Base-by-base conservation (phyloP, 495 filamentous ascomycete genomes). In the Annulohypoxylon moriforme region DNA sequence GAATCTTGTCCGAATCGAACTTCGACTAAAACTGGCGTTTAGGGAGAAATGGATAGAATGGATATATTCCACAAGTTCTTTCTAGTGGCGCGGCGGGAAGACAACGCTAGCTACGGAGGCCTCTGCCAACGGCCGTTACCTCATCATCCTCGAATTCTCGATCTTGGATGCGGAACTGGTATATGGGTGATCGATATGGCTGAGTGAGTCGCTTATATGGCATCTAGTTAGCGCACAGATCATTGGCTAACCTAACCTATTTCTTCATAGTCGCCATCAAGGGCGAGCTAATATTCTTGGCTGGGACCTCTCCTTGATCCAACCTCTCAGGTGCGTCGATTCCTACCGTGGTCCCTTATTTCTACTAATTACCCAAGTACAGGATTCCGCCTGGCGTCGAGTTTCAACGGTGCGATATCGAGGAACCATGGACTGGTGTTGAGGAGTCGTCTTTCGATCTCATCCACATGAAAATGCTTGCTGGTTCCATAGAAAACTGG, bases 181-280 rank as follows among this genome's bases (percentile, higher is more conserved):
- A 95, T 97, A 52, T 97, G 94, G 94, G 86, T 89, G 20, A 94
- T 96, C 73, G 91, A 96, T 70, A 90, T 97, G 80, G 92, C 92
- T 65, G 89, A 91, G 89, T 91, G 81, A 81, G 90, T 85, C 55
- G 38, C n/a, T 33, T 50, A 14, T 33, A 16, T 36, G 40, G 40
- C 33, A 14, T 5, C 29, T 6, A 34, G 9, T 38, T 76, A 65
- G 33, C 29, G 20, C 33, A 52, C 61, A 67, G 33, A 49, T 46
- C 24, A 52, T 57, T 40, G 49, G 56, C 71, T 73, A 63, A 73
- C 66, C n/a, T 46, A 34, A 38, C 33, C 33, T 25, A 24, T 27
- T 57, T 65, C 49, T 44, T 25, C 27, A 53, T 58, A 73, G 71
- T 63, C 71, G 71, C 50, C 71, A 73, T 60, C 66, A 69, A 24